Percentiles rank a stretch among this genome's conserved stretches.
phyloP scores from a whole-genome alignment of 2,329 filamentous ascomycete species.

The Neofusicoccum sp. region DNA sequence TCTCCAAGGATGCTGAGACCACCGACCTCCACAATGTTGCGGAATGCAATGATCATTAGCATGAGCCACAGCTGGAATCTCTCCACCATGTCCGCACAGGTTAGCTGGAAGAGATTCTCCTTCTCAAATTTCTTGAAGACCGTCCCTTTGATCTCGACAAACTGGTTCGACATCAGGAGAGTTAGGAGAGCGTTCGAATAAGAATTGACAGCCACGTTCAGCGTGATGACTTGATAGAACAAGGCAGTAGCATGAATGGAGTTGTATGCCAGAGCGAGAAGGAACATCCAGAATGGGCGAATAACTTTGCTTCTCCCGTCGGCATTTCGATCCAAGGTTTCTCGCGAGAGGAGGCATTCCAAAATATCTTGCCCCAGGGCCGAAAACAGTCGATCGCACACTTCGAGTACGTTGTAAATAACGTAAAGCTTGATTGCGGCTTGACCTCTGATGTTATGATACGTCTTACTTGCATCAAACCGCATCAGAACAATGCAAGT shows the following conservation, averaged over 20 bases:
- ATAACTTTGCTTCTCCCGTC: conserved; percentile 90
- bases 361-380: conserved; percentile 94
- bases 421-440: conserved; percentile 98
- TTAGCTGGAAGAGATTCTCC: conserved; percentile 94
- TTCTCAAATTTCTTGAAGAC: conserved; percentile 99
- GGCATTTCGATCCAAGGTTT: conserved; percentile 84
- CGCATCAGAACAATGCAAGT: conserved; percentile 85
- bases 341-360: conserved; percentile 90
- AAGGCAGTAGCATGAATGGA: conserved; percentile 83
- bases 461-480: conserved; percentile 95
- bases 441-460: conserved; percentile 94
- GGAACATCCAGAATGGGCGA: conserved; percentile 86
- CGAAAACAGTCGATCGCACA: conserved; percentile 84
- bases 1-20: conserved; percentile 63
- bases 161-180: conserved; percentile 92
- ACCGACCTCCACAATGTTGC: conserved; percentile 95
- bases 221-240: conserved; percentile 96
- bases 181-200: conserved; percentile 96
- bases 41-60: conserved; percentile 91
- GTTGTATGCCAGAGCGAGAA: conserved; percentile 84
- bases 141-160: conserved; percentile 97
- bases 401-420: conserved; percentile 96
- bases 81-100: conserved; percentile 95
- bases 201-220: conserved; percentile 97
- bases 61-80: conserved; percentile 98